Evolutionary conservation across 2,329 filamentous ascomycete species (phyloP), one percentile per base, ranked within the genome.

Genomic region (Pleoardoris graminearum): DNA sequence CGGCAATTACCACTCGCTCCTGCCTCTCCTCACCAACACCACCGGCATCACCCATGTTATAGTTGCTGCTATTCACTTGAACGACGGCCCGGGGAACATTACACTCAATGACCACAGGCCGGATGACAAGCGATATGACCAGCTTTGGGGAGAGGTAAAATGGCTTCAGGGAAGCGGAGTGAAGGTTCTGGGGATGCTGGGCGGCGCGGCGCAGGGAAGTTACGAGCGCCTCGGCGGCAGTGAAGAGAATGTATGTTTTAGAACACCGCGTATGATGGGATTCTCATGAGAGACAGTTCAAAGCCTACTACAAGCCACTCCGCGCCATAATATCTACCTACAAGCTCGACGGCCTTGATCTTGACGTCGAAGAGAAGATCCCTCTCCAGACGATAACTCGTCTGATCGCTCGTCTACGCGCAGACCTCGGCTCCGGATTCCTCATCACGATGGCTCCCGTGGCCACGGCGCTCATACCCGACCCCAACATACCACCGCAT

Each of bases 151-250:
- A 19, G 92, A 97, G 72, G 83, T 90, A 7, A 80, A 82, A 7
- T 77, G 85, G 57, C 76, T 96, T 5, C 88, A 94, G 70, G 82
- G 82, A 1, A 80, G 81, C 6, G 91, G 91, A 36, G 80, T 96
- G 57, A 91, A 88, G 63, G 85, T 96, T 11, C 80, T 96, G 69
- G 90, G 85, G 49, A 94, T 97, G 89, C 79, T 96, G 1, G 92
- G 92, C 33, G 92, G 92, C 14, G 91, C 91, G 2, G 91, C 90
- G 0, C 81, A 82, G 53, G 92, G 91, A 10, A 88, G 85, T 11
- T 96, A 83, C 68, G 76, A 79, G 43, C 79, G 83, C 50, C 53
- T 75, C 21, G 59, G 67, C 27, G 70, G 71, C 1, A 60, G 62
- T 7, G 69, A 71, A 4, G 67, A 71, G 53, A 63, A 54, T 37